A percentile compares a stretch with the other conserved stretches of the same genome.
phyloP scores from a whole-genome alignment of 2,329 filamentous ascomycete genomes.

The Aureobasidium sp. region DNA sequence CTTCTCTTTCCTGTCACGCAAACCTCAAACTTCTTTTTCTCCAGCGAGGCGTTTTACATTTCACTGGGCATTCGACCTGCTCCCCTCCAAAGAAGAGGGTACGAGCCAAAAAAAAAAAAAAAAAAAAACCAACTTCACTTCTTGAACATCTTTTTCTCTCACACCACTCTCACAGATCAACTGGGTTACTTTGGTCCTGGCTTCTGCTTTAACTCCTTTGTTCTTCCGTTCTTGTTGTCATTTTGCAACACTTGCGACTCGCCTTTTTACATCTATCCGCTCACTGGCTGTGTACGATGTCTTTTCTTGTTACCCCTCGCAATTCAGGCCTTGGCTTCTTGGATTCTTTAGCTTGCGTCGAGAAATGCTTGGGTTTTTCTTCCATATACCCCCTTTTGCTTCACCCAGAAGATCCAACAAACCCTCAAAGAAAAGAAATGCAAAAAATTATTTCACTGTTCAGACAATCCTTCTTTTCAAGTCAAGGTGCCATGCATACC shows the following conservation, averaged over 20 bases:
- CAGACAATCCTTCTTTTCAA: too few relatives aligned
- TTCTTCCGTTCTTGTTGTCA: not conserved
- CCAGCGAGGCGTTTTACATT: not conserved
- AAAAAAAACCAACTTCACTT: not conserved
- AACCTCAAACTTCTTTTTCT: not conserved
- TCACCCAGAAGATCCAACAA: not conserved
- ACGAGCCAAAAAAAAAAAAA: too few relatives aligned
- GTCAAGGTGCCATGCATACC: too few relatives aligned
- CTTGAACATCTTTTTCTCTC: not conserved
- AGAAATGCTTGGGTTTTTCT: not conserved
- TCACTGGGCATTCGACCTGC: not conserved
- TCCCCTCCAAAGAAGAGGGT: not conserved
- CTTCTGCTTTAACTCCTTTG: not conserved
- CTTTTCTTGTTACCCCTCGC: not conserved
- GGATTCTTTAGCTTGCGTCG: not conserved
- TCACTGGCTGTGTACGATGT: constrained; percentile 1
- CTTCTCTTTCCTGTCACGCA: not conserved
- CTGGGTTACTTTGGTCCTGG: not conserved
- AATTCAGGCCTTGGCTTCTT: not conserved
- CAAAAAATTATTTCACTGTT: too few relatives aligned
- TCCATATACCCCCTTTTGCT: not conserved
- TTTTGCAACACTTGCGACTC: not conserved
- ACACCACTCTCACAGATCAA: not conserved
- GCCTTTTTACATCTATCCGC: not conserved
- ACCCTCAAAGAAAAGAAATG: not conserved